A percentile compares a stretch with the other conserved stretches of the same genome.
Evolutionary conservation across 73 alveolate genomes (phyloP).

Genomic region (Tetrahymena malaccensis): DNA sequence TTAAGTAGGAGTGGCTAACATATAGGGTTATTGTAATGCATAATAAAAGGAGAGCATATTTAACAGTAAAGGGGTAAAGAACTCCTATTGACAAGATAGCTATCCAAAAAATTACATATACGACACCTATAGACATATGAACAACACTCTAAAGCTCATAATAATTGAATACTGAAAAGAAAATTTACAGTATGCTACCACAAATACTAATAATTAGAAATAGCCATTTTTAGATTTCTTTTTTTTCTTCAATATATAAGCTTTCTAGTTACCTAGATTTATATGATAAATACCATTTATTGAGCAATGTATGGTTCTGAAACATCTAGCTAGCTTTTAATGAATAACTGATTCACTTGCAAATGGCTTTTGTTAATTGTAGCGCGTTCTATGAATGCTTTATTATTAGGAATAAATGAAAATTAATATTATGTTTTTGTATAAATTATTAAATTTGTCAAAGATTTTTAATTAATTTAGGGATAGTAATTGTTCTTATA

Average conservation of each 20-base stretch:
- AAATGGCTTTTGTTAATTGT: not conserved
- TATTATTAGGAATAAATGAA: not conserved
- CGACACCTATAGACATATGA: not conserved
- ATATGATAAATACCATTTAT: not conserved
- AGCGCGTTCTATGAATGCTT: not conserved
- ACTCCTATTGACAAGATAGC: not conserved
- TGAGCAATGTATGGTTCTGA: not conserved
- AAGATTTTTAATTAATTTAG: not conserved
- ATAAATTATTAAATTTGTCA: not conserved
- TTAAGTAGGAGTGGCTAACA: not conserved
- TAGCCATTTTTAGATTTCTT: not conserved
- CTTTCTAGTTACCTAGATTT: not conserved
- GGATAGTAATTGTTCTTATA: not conserved
- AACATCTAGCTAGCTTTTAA: not conserved
- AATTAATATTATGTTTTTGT: not conserved
- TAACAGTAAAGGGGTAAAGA: not conserved
- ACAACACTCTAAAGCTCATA: not conserved
- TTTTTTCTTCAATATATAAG: not conserved
- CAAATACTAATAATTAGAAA: not conserved
- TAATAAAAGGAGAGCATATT: not conserved
- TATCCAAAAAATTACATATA: not conserved
- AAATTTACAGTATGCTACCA: not conserved
- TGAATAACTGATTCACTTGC: too few relatives aligned
- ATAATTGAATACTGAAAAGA: not conserved
- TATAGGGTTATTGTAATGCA: not conserved